These are phyloP conservation scores for Starmera quercuum DNA, from an alignment of 805 yeast species.

Conservation along the genomic window DNA sequence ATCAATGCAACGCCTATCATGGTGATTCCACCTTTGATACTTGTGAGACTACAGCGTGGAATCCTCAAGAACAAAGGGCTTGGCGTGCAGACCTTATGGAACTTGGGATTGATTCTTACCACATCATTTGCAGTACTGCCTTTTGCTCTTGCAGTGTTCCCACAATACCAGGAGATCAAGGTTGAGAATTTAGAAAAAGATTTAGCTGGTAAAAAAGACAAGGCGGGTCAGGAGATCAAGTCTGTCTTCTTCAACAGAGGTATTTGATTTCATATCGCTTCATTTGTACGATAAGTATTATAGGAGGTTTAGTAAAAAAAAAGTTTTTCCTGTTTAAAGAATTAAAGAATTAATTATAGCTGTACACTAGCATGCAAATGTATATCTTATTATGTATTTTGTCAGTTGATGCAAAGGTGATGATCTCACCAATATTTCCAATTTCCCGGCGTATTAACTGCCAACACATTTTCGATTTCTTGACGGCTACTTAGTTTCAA, in stretches of 20 bases:
- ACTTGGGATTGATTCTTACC: slow-evolving; percentile 75
- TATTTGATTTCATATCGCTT: slow-evolving; percentile 37
- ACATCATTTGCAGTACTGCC: slow-evolving; percentile 89
- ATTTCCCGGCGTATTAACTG: slow-evolving; percentile 30
- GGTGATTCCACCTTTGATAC: slow-evolving; percentile 89
- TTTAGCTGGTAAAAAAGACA: slow-evolving; percentile 54
- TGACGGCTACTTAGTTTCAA: slow-evolving; percentile 30
- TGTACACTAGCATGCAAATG: no score
- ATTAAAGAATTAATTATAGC: no score
- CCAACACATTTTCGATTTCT: slow-evolving; percentile 41
- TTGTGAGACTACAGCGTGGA: slow-evolving; percentile 70
- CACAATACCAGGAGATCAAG: slow-evolving; percentile 67
- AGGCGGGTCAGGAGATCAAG: slow-evolving; percentile 47
- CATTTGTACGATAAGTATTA: background rate
- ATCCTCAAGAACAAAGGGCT: slow-evolving; percentile 61
- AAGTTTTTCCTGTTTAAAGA: no score
- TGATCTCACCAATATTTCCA: slow-evolving; percentile 61
- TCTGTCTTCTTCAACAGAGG: slow-evolving; percentile 89
- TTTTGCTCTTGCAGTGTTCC: slow-evolving; percentile 92
- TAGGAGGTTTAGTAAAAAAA: no score
- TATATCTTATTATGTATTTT: no score
- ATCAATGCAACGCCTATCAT: slow-evolving; percentile 95
- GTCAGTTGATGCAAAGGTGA: no score
- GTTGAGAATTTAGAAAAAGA: slow-evolving; percentile 56
- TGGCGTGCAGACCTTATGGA: slow-evolving; percentile 59